Conservation (phyloP, 2,329 filamentous ascomycete genomes). For the Rhynchosporium secalis region DNA sequence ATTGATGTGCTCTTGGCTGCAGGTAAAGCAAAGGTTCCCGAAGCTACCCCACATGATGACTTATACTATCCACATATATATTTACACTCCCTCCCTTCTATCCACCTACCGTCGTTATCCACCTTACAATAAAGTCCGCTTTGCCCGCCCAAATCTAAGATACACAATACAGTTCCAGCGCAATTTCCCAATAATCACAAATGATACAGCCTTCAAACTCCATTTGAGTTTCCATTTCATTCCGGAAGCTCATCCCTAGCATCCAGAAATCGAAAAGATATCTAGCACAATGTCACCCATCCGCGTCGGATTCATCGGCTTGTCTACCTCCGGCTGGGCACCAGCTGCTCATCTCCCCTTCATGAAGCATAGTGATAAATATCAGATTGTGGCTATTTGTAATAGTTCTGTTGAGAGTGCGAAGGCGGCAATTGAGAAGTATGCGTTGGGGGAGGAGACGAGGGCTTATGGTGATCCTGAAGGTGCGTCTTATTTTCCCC, state of each 20-base stretch:
- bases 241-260: not conserved
- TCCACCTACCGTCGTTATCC: not conserved
- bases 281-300: constrained; percentile 24
- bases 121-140: too few species aligned
- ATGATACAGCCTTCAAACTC: not conserved
- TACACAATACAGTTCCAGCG: not conserved
- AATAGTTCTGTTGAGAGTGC: constrained; percentile 49
- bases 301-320: constrained; percentile 32
- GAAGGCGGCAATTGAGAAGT: constrained; percentile 43
- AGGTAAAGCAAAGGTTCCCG: too few species aligned
- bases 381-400: constrained; percentile 51
- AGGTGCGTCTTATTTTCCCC: constrained; percentile 23
- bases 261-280: not conserved
- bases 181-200: not conserved
- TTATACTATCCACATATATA: too few species aligned
- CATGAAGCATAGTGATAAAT: constrained; percentile 36
- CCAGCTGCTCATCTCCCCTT: constrained; percentile 41
- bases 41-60: not conserved
- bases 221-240: not conserved
- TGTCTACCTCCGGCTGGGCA: constrained; percentile 39
- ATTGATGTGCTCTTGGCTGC: constrained; percentile 4
- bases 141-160: not conserved
- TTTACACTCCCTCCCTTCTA: not conserved
- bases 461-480: constrained; percentile 47
- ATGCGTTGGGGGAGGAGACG: constrained; percentile 42